These are phyloP conservation scores for Dothideomycetes sp. DNA, from an alignment of 2,329 filamentous ascomycete genomes.

Conservation along the genomic window DNA sequence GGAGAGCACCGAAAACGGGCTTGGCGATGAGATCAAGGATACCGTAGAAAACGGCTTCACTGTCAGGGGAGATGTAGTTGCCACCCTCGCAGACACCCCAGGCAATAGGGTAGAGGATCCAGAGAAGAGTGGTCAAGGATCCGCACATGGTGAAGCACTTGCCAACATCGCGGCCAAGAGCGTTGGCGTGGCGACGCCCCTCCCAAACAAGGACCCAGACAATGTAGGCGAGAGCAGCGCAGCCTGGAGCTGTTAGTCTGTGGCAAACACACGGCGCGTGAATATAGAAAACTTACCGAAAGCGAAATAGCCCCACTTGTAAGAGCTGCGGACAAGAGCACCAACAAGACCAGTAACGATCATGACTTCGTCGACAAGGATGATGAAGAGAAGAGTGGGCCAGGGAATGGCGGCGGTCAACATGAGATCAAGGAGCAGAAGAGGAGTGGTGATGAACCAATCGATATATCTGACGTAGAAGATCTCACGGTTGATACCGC, in stretches of 20 bases:
- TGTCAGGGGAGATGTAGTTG: slow-evolving; percentile 56
- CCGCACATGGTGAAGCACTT: slow-evolving; percentile 48
- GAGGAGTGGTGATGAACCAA: slow-evolving; percentile 55
- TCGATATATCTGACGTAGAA: slow-evolving; percentile 61
- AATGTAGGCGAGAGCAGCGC: slow-evolving; percentile 48
- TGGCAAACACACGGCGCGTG: no score
- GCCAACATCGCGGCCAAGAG: slow-evolving; percentile 45
- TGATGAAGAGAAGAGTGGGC: slow-evolving; percentile 52
- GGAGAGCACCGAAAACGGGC: slow-evolving; percentile 51
- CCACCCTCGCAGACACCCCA: slow-evolving; percentile 58
- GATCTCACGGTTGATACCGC: slow-evolving; percentile 50
- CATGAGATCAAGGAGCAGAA: slow-evolving; percentile 53
- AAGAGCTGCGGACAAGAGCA: slow-evolving; percentile 50
- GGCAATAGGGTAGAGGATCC: slow-evolving; percentile 56
- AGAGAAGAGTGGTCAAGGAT: slow-evolving; percentile 50
- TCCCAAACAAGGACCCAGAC: slow-evolving; percentile 50
- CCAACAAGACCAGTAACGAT: slow-evolving; percentile 58
- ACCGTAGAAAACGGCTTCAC: slow-evolving; percentile 60
- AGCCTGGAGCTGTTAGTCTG: no score
- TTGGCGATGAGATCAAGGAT: slow-evolving; percentile 58
- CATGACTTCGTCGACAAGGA: slow-evolving; percentile 58
- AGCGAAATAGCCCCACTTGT: slow-evolving; percentile 61
- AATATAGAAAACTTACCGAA: no score
- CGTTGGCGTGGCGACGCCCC: slow-evolving; percentile 46
- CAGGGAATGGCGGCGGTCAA: slow-evolving; percentile 57